These are phyloP conservation scores for Solanum appendiculatum DNA, from an alignment of 257 asterid genomes.

Conservation along the genomic window DNA sequence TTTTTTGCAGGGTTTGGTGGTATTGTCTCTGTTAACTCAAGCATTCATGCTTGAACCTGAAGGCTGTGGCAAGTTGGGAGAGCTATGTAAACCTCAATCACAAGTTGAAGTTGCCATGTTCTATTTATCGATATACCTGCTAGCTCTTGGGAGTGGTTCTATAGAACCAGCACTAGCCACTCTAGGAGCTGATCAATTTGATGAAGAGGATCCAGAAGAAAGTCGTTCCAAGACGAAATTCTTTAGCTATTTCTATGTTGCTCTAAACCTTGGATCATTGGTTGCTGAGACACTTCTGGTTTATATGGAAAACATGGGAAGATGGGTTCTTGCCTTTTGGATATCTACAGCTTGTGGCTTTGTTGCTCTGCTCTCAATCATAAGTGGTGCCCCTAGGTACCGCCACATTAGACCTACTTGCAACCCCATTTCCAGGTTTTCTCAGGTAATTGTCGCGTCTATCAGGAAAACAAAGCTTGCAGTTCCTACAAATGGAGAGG, in stretches of 20 bases:
- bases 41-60: conserved; percentile 62
- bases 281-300: conserved; percentile 66
- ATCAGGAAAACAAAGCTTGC: conserved; percentile 37
- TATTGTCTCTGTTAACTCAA: conserved; percentile 56
- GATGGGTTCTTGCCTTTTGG: conserved; percentile 79
- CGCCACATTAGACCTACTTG: conserved; percentile 52
- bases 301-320: conserved; percentile 53
- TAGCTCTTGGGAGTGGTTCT: conserved; percentile 83
- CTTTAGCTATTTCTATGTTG: conserved; percentile 70
- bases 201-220: conserved; percentile 60
- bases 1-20: conserved; percentile 45
- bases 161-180: conserved; percentile 84
- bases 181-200: conserved; percentile 78
- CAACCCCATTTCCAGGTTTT: conserved; percentile 60
- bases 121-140: conserved; percentile 51
- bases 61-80: conserved; percentile 55
- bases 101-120: conserved; percentile 42
- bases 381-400: conserved; percentile 44
- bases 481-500: conserved; percentile 36
- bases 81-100: conserved; percentile 39
- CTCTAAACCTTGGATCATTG: conserved; percentile 63
- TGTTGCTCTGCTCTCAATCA: conserved; percentile 34
- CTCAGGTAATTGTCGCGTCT: conserved; percentile 63
- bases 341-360: conserved; percentile 66
- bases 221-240: conserved; percentile 47